Percentiles rank a stretch among this genome's conserved stretches.
phyloP scores from a whole-genome alignment of 208 protist species.

The Perkinsela sp. region DNA sequence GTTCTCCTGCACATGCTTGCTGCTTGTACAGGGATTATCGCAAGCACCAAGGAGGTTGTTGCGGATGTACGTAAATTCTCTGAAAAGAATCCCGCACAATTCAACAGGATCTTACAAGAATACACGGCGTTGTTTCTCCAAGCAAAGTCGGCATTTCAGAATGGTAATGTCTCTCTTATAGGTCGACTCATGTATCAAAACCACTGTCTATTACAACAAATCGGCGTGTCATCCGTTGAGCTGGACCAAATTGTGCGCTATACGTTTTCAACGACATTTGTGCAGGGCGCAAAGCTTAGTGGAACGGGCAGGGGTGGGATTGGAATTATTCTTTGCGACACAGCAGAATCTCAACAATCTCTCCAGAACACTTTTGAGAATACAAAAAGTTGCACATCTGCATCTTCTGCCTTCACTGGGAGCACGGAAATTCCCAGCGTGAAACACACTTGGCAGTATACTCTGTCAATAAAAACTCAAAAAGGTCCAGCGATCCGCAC shows the following conservation, averaged over 20 bases:
- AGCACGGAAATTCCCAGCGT: no score
- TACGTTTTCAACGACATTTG: conserved; percentile 11
- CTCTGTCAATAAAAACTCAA: no score
- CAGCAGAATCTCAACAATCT: no score
- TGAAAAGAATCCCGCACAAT: conserved; percentile 11
- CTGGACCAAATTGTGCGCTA: conserved; percentile 24
- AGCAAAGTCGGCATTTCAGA: conserved; percentile 13
- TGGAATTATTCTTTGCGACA: conserved; percentile 18
- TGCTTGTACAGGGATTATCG: conserved; percentile 42
- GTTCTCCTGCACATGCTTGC: conserved; percentile 26
- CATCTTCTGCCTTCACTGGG: no score
- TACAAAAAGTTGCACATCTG: no score
- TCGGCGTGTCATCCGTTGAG: conserved; percentile 23
- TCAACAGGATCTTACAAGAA: conserved; percentile 9
- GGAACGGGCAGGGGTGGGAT: conserved; percentile 44
- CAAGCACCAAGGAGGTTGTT: conserved; percentile 28
- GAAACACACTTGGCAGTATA: no score
- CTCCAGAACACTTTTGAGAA: no score
- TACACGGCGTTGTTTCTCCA: conserved; percentile 13
- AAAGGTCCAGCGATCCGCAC: no score
- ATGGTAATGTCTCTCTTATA: conserved; percentile 10
- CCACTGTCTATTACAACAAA: conserved; percentile 22
- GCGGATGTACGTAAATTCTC: conserved; percentile 19
- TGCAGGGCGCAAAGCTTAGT: conserved; percentile 36
- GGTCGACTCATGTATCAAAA: conserved; percentile 24